phyloP scores from a whole-genome alignment of 2,329 filamentous ascomycete species.

The Aspergillus versicolor region DNA sequence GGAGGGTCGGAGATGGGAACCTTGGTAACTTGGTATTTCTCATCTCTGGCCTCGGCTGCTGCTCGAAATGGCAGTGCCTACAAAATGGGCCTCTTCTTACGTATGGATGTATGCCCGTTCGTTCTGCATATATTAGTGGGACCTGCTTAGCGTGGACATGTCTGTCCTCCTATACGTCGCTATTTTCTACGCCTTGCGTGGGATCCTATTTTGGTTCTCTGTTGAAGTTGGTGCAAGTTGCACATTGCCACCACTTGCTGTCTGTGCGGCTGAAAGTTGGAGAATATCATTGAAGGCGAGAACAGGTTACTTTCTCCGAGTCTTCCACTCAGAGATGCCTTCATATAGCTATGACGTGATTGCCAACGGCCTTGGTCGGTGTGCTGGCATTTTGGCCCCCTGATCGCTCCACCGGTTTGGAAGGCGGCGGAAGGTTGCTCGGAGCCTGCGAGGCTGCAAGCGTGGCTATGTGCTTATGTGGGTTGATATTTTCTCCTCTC shows the following conservation, averaged over 20 bases:
- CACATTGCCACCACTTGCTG: neutral
- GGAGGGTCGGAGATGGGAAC: neutral
- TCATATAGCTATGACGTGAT: neutral
- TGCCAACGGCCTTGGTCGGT: neutral
- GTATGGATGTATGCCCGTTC: neutral
- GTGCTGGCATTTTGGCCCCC: neutral
- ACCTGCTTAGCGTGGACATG: neutral
- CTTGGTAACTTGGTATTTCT: neutral
- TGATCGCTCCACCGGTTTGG: slow-evolving; percentile 6
- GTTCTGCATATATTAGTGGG: neutral
- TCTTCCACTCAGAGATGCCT: neutral
- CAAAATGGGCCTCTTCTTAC: slow-evolving; percentile 4
- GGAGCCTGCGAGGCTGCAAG: neutral
- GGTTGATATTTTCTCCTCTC: neutral
- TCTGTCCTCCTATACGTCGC: slow-evolving; percentile 2
- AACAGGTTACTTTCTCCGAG: neutral
- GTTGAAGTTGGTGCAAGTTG: neutral
- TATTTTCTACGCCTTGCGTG: neutral
- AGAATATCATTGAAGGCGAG: neutral
- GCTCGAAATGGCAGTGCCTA: slow-evolving; percentile 2
- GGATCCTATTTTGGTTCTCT: neutral
- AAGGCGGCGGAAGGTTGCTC: neutral
- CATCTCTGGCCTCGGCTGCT: neutral
- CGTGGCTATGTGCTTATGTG: neutral
- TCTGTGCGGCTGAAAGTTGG: neutral